phyloP scores from a whole-genome alignment of 148 eudicot genomes.

The Vaccinium macrocarpon region DNA sequence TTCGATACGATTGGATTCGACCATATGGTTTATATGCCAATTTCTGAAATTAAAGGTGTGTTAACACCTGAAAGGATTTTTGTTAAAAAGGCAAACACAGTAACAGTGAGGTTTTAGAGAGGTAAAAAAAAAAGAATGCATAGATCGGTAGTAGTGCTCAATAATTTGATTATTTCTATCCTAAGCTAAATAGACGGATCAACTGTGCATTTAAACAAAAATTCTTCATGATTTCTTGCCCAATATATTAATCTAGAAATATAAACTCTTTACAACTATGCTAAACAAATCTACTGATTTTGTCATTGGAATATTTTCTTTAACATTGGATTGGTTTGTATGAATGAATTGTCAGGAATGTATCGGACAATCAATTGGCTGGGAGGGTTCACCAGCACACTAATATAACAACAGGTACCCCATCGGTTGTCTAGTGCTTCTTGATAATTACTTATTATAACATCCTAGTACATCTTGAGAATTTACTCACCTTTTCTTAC shows the following conservation, averaged over 20 bases:
- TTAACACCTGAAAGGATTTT: no score
- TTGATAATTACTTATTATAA: background rate
- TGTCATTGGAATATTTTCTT: background rate
- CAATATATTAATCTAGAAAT: background rate
- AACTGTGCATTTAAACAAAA: background rate
- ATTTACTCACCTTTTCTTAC: background rate
- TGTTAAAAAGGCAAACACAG: no score
- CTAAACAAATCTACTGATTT: background rate
- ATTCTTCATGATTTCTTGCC: background rate
- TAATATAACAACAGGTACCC: constrained; percentile 20
- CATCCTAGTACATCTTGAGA: background rate
- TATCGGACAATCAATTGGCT: constrained; percentile 27
- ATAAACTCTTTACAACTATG: background rate
- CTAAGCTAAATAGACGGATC: background rate
- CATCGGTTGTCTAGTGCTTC: background rate
- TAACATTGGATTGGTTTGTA: background rate
- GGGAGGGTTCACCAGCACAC: constrained; percentile 15
- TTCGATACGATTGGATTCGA: background rate
- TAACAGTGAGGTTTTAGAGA: no score
- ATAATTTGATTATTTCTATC: background rate
- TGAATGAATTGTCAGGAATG: constrained; percentile 19
- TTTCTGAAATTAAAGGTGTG: no score
- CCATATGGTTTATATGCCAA: background rate
- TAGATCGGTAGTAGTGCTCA: background rate
- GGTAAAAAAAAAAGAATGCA: background rate